Conservation (phyloP, 164 flowering plant species). For the Piper longum region DNA sequence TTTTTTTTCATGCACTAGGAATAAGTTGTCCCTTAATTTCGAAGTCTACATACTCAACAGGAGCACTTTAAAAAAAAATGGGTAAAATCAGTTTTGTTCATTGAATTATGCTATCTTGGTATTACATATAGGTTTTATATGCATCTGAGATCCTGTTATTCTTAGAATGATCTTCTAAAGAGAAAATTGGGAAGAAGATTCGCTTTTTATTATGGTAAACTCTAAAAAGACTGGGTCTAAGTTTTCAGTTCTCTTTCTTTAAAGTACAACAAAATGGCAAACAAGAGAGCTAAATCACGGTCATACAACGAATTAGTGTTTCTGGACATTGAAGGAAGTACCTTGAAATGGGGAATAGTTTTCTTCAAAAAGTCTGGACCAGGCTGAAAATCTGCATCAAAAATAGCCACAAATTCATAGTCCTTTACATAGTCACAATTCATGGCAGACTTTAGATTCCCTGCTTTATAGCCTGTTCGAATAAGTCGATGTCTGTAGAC, state of each 20-base stretch:
- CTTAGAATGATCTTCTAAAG: not conserved
- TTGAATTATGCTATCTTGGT: no score
- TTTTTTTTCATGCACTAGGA: no score
- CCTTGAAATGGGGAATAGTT: constrained; percentile 91
- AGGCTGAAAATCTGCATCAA: constrained; percentile 98
- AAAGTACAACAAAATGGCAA: not conserved
- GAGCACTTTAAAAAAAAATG: no score
- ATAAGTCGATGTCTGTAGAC: constrained; percentile 80
- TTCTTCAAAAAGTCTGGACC: constrained; percentile 82
- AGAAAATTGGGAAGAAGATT: no score
- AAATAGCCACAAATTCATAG: constrained; percentile 93
- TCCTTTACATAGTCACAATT: constrained; percentile 83
- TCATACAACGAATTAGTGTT: no score
- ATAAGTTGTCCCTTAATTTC: no score
- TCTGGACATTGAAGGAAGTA: constrained; percentile 12
- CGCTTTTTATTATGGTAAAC: no score
- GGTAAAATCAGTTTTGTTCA: no score
- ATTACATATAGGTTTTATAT: no score
- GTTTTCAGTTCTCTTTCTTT: not conserved
- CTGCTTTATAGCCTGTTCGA: constrained; percentile 94
- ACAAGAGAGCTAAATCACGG: not conserved
- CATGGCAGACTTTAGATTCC: constrained; percentile 96
- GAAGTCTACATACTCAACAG: no score
- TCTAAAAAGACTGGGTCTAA: not conserved
- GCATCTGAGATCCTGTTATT: no score